Conservation (phyloP, 2,329 filamentous ascomycete genomes). For the Fusarium longipes region DNA sequence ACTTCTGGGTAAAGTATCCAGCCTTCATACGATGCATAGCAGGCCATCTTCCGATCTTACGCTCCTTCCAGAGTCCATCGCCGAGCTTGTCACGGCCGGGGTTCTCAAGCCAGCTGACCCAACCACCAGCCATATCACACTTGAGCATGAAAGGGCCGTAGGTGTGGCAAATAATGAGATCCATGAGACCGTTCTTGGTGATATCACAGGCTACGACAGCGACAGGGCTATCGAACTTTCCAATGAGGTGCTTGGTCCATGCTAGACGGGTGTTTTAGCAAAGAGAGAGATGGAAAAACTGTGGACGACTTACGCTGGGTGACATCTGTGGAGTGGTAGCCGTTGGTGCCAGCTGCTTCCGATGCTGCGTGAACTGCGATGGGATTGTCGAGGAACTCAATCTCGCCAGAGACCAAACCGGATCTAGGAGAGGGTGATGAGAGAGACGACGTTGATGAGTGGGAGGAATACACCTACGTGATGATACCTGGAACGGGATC, state of each 20-base stretch:
- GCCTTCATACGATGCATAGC: slow-evolving; percentile 5
- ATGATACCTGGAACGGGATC: neutral
- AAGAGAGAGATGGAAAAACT: accelerated
- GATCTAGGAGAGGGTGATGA: neutral
- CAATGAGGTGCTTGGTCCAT: neutral
- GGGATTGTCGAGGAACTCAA: neutral
- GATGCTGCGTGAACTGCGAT: neutral
- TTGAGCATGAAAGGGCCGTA: neutral
- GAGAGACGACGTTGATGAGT: neutral
- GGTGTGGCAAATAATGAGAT: neutral
- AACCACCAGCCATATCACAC: neutral
- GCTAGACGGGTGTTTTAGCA: neutral
- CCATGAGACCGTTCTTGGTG: slow-evolving; percentile 4
- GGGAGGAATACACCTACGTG: neutral
- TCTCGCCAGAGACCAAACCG: neutral
- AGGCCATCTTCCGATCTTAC: neutral
- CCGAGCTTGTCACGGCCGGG: neutral
- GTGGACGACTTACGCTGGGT: neutral
- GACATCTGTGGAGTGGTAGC: neutral
- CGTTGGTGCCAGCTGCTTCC: neutral
- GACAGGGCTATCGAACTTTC: neutral
- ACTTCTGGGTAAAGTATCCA: neutral
- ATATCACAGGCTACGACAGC: neutral
- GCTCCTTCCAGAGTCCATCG: neutral
- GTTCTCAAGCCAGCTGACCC: slow-evolving; percentile 1